Evolutionary conservation across 768 basidiomycete genomes (phyloP), one percentile per base, ranked within the genome.

Genomic region (Pleurotus pulmonarius): DNA sequence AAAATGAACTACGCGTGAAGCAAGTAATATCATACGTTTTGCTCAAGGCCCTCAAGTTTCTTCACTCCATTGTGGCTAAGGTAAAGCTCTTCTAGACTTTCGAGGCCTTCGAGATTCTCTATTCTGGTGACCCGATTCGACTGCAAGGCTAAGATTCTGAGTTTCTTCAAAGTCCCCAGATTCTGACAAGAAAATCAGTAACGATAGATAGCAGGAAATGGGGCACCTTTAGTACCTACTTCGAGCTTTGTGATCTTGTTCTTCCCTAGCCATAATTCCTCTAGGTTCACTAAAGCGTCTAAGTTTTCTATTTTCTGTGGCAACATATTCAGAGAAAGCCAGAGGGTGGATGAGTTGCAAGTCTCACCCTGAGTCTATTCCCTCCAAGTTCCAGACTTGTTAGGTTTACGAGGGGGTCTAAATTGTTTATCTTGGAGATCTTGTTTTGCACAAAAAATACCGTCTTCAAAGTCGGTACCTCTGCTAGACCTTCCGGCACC

Each of bases 391-490:
- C 97, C 16, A 99, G 75, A 64, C 91, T 95, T 55, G 83, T 80
- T 58, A 98, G 70, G 0, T 82, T 83, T 13, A 59, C 62, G 18
- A 75, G 76, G 38, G 77, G 72, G 22, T 81, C 76, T 1, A 98
- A 76, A 8, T 85, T 82, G 5, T 78, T 77, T 56, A 99, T 93
- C 60, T 81, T 82, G 13, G 83, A 83, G 64, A 98, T 96, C 70
- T 88, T 90, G 73, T 99, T 98, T 72, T 99, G 97, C 4, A 99
- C 92, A 63, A 99, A 92, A 72, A 95, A 99, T 24, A 95, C 76
- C 0, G 89, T 92, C 38, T 79, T 73, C 29, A 99, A 76, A 3
- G 82, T 79, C 3, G 71, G 73, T 2, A 96, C 77, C 54, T 75
- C 68, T 8, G 76, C 68, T 11, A 94, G 68, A 5, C 77, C 72